phyloP scores from a whole-genome alignment of 495 filamentous ascomycete species.

The Penicillium pancosmium region DNA sequence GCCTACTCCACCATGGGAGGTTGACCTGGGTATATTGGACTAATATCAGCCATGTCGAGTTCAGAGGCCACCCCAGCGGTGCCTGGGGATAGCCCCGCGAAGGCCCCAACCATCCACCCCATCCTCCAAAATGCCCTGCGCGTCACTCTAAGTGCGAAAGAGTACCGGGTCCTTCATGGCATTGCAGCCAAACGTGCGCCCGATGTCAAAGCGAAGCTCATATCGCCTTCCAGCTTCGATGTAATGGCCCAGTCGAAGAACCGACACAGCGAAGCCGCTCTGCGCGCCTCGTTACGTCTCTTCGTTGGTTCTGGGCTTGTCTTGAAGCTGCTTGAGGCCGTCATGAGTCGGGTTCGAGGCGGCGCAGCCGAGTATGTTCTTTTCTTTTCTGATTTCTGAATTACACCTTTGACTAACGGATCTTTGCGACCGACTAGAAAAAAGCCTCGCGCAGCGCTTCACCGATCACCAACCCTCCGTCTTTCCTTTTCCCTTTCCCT shows the following conservation, averaged over 20 bases:
- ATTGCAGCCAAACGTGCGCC: constrained; percentile 71
- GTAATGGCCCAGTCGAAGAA: constrained; percentile 55
- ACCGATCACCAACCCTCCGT: constrained; percentile 71
- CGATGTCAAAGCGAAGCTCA: constrained; percentile 59
- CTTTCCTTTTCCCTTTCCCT: constrained; percentile 80
- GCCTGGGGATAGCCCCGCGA: constrained; percentile 11
- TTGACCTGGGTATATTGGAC: constrained; percentile 4
- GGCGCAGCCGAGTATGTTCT: constrained; percentile 31
- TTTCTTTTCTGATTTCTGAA: neutral
- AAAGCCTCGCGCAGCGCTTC: constrained; percentile 53
- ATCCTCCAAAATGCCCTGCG: constrained; percentile 72
- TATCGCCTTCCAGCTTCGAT: constrained; percentile 57
- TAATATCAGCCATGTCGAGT: constrained; percentile 18
- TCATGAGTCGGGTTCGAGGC: constrained; percentile 51
- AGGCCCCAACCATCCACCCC: constrained; percentile 23
- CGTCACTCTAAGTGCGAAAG: constrained; percentile 79
- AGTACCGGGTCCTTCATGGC: constrained; percentile 81
- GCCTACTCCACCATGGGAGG: constrained; percentile 8
- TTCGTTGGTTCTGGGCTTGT: constrained; percentile 70
- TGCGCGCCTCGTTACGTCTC: constrained; percentile 74
- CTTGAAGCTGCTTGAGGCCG: constrained; percentile 68
- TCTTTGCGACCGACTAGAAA: constrained; percentile 26
- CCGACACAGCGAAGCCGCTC: constrained; percentile 77
- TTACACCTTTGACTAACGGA: neutral
- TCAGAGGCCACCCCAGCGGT: constrained; percentile 12